Base-by-base conservation (phyloP, 1,284 basidiomycete genomes). In the Wallemia hederae region DNA sequence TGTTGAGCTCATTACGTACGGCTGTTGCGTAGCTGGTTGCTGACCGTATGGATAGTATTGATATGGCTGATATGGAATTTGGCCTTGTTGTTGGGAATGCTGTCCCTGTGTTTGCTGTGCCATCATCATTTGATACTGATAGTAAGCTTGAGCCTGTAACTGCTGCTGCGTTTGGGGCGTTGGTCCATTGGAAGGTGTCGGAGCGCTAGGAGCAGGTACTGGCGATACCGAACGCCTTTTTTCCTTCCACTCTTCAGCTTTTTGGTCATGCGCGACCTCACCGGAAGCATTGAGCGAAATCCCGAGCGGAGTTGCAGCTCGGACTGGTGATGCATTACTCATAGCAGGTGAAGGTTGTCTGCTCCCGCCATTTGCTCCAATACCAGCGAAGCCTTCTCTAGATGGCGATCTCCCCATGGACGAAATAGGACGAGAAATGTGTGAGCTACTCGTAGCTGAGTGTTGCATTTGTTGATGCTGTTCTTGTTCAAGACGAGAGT, bases 231-330 rank as follows among this genome's bases (percentile, higher is more conserved):
- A 49, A 49, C 39, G 39, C 22, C 39, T 49, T n/a, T 49, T 49
- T n/a, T n/a, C 31, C 31, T 33, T 49, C 9, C 19, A 76, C 56
- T 72, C 70, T 57, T 75, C 74, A 0, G 85, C 84, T 80, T 89
- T 82, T 59, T 79, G 77, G 71, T 91, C 86, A 64, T 82, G 78
- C 24, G 81, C 74, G 11, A 90, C 85, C 17, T 80, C 77, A 7
- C 87, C 87, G 60, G 72, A 77, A 1, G 81, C 80, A 67, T 86
- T 85, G 19, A 90, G 73, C 11, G 78, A 75, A 64, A 91, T 89
- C 0, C 87, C 86, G 27, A 85, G 63, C 29, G 73, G 74, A 64
- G 60, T 71, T 62, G 61, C 71, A 65, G 62, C 71, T 59, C 62
- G 67, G 58, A 15, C 29, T 39, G 31, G 60, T 26, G 27, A 58